Evolutionary conservation across 352 stramenopile genomes (phyloP).

Genomic region (Phytopythium kandeliae): DNA sequence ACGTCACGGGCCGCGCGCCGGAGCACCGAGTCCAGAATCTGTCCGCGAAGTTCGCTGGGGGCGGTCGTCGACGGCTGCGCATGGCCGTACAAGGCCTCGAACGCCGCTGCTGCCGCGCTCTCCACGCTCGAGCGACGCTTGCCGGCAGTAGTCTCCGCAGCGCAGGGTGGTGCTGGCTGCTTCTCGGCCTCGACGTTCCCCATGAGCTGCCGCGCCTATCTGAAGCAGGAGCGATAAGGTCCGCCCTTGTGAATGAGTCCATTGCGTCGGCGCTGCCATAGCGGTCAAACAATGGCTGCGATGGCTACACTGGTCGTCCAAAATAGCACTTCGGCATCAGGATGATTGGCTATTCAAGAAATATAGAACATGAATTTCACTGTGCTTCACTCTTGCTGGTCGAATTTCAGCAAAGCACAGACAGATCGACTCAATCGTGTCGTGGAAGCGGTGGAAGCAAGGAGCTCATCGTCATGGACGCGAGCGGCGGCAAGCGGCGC

Average conservation of each 20-base stretch:
- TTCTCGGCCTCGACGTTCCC: no score
- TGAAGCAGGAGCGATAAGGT: no score
- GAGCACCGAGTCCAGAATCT: constrained; percentile 21
- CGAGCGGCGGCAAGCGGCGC: not conserved
- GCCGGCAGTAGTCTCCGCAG: no score
- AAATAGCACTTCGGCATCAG: no score
- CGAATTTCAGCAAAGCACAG: no score
- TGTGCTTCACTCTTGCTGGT: not conserved
- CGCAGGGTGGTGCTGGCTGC: no score
- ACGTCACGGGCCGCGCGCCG: constrained; percentile 29
- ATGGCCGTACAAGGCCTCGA: constrained; percentile 1
- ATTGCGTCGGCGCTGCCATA: no score
- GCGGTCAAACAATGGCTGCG: no score
- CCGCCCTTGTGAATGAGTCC: no score
- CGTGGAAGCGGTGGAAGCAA: not conserved
- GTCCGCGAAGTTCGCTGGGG: not conserved
- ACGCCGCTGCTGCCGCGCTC: not conserved
- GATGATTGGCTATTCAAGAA: no score
- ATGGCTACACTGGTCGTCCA: no score
- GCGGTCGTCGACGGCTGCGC: not conserved
- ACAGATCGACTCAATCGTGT: not conserved
- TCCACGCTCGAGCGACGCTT: constrained; percentile 2
- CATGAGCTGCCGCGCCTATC: not conserved
- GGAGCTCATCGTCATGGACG: not conserved
- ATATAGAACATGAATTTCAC: no score